Conservation (phyloP, 331 rosid species). For the Saraca asoca region DNA sequence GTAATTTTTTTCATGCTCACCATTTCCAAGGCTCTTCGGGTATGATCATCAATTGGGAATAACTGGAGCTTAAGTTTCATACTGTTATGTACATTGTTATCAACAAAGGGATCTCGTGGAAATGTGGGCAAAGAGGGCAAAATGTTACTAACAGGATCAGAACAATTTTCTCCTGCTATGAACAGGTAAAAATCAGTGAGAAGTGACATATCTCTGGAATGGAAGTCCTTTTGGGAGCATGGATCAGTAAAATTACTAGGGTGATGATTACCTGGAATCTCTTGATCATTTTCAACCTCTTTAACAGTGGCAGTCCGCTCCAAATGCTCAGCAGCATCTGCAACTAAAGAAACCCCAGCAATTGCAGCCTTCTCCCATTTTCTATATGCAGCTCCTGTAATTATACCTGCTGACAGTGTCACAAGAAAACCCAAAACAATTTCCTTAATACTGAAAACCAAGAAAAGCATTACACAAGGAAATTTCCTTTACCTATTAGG, state of each 20-base stretch:
- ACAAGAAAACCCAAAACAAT: constrained; percentile 16
- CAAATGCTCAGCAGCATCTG: constrained; percentile 98
- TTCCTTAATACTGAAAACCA: not conserved
- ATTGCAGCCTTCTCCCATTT: constrained; percentile 99
- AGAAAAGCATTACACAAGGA: not conserved
- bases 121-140: constrained; percentile 51
- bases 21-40: constrained; percentile 89
- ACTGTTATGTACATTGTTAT: constrained; percentile 47
- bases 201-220: constrained; percentile 26
- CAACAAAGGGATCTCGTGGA: constrained; percentile 56
- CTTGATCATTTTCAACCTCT: constrained; percentile 61
- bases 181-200: constrained; percentile 25
- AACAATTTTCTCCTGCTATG: constrained; percentile 60
- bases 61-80: constrained; percentile 88
- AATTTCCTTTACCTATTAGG: constrained; percentile 10
- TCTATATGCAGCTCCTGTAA: constrained; percentile 74
- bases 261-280: constrained; percentile 49
- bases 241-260: constrained; percentile 21
- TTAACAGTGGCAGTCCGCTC: constrained; percentile 70
- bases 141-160: constrained; percentile 48
- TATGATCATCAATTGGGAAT: constrained; percentile 86
- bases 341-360: constrained; percentile 98
- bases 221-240: constrained; percentile 17
- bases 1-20: constrained; percentile 54
- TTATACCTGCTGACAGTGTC: constrained; percentile 46